Evolutionary conservation across 805 yeast genomes (phyloP).

Genomic region (Lachancea meyersii): DNA sequence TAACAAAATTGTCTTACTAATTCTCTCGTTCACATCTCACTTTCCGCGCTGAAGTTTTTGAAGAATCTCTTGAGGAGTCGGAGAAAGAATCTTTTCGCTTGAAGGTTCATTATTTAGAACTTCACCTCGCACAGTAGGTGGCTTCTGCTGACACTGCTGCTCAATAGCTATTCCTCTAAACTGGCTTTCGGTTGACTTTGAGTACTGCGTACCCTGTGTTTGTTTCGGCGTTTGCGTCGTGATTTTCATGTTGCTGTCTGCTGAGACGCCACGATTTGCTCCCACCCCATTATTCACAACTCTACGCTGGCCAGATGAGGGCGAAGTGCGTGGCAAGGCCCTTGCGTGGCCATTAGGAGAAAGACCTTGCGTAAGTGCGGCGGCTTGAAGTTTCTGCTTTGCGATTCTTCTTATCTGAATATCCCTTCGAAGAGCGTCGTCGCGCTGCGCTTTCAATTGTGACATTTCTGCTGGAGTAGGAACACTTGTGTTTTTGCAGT

Average conservation of each 20-base stretch:
- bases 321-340: slow-evolving; percentile 11
- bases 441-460: slow-evolving; percentile 76
- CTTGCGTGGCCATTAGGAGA: slow-evolving; percentile 7
- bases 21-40: not conserved
- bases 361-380: slow-evolving; percentile 18
- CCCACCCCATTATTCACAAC: slow-evolving; percentile 13
- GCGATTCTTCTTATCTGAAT: slow-evolving; percentile 30
- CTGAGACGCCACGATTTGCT: slow-evolving; percentile 1
- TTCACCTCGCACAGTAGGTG: slow-evolving; percentile 1
- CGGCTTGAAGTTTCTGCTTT: slow-evolving; percentile 28
- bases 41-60: slow-evolving; percentile 31
- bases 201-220: slow-evolving; percentile 13
- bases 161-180: slow-evolving; percentile 19
- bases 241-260: slow-evolving; percentile 6
- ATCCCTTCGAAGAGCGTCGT: slow-evolving; percentile 72
- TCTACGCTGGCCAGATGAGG: slow-evolving; percentile 16
- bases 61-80: slow-evolving; percentile 32
- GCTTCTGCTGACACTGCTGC: slow-evolving; percentile 21
- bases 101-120: slow-evolving; percentile 8
- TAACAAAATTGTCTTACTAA: not conserved
- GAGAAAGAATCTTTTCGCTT: slow-evolving; percentile 22
- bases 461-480: slow-evolving; percentile 84
- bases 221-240: slow-evolving; percentile 14
- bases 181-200: slow-evolving; percentile 31
- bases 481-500: slow-evolving; percentile 43